Conservation (phyloP, 179 eudicot genomes). For the Beta macrorhiza region DNA sequence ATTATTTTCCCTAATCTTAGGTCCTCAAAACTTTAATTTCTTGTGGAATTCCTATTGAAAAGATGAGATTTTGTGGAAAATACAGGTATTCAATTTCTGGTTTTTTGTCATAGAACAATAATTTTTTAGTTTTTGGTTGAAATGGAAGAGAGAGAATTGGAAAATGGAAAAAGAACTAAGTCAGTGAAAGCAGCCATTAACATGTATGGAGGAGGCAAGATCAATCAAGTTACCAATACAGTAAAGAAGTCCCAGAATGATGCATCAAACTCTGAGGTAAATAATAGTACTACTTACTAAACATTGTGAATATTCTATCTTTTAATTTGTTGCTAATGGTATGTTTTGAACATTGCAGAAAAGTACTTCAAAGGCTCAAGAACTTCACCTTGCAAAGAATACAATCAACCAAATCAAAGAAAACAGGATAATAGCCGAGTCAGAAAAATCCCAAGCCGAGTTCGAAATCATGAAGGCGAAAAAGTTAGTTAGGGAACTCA, state of each 20-base stretch:
- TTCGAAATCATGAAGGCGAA: slow-evolving; percentile 54
- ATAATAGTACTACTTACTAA: background rate
- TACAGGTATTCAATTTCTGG: background rate
- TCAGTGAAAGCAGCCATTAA: slow-evolving; percentile 47
- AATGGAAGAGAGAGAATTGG: slow-evolving; percentile 32
- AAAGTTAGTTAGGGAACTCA: slow-evolving; percentile 51
- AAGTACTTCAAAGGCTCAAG: slow-evolving; percentile 48
- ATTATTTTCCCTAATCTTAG: slow-evolving; percentile 7
- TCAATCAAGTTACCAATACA: slow-evolving; percentile 20
- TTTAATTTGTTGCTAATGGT: background rate
- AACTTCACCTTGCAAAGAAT: slow-evolving; percentile 56
- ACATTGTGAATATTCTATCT: background rate
- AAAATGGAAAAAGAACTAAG: slow-evolving; percentile 21
- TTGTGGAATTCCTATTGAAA: slow-evolving; percentile 1
- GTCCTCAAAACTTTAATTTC: slow-evolving; percentile 7
- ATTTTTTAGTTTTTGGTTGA: background rate
- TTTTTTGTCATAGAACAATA: background rate
- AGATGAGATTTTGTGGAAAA: background rate
- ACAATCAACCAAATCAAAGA: slow-evolving; percentile 37
- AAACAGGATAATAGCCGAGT: slow-evolving; percentile 41
- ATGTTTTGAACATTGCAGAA: slow-evolving; percentile 33
- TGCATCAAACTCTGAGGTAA: slow-evolving; percentile 24
- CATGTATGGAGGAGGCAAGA: slow-evolving; percentile 44
- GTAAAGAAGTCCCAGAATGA: slow-evolving; percentile 26
- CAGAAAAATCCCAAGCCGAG: slow-evolving; percentile 51